These are phyloP conservation scores for Vigna unguiculata DNA, from an alignment of 306 rosid genomes.

Conservation along the genomic window DNA sequence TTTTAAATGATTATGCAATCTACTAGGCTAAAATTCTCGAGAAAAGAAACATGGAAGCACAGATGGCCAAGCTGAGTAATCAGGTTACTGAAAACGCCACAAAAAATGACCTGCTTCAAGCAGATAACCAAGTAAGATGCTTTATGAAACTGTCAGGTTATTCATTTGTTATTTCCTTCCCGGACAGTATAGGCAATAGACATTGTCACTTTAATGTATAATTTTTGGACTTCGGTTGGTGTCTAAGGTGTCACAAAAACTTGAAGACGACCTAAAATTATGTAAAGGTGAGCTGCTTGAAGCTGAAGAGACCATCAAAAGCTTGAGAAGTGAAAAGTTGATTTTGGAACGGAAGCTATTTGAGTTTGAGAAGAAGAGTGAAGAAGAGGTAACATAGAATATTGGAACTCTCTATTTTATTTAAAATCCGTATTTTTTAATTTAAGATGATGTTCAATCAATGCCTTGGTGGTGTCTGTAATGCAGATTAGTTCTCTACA, in stretches of 20 bases:
- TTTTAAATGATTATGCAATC: conserved; percentile 40
- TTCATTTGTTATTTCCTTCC: conserved; percentile 35
- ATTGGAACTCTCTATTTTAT: conserved; percentile 32
- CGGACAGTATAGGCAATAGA: not conserved
- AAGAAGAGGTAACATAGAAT: conserved; percentile 65
- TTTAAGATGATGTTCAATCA: conserved; percentile 27
- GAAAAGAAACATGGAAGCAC: conserved; percentile 74
- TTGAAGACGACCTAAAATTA: conserved; percentile 76
- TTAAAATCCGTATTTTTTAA: conserved; percentile 21
- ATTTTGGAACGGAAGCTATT: conserved; percentile 62
- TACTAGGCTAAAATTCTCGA: conserved; percentile 69
- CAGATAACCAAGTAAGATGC: conserved; percentile 66
- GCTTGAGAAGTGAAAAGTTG: conserved; percentile 66
- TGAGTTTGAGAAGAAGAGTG: conserved; percentile 66
- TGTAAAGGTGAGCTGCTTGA: conserved; percentile 61
- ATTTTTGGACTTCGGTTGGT: conserved; percentile 31
- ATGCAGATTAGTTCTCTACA: conserved; percentile 69
- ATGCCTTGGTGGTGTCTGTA: conserved; percentile 43
- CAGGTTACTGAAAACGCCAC: conserved; percentile 57
- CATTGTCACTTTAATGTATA: conserved; percentile 25
- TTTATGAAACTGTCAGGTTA: conserved; percentile 22
- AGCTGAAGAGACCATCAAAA: conserved; percentile 71
- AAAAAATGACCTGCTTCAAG: conserved; percentile 58
- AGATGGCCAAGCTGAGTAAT: conserved; percentile 66
- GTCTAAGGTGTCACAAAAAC: conserved; percentile 60